Evolutionary conservation across 768 basidiomycete genomes (phyloP).

Genomic region (Rossbeevera mucosa): DNA sequence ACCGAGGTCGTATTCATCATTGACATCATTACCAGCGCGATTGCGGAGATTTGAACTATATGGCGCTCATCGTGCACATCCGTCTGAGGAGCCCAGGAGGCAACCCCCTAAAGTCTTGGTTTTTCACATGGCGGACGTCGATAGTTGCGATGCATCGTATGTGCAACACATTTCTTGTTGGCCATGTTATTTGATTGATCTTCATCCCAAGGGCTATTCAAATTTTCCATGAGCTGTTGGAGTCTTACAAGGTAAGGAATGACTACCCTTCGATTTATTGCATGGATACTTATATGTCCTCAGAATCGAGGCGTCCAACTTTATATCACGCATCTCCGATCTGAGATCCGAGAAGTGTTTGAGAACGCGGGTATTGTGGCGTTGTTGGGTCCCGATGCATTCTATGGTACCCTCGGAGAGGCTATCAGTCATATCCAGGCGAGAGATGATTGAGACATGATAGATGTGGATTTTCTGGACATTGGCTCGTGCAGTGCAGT

Average conservation of each 20-base stretch:
- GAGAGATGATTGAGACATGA: slow-evolving; percentile 9
- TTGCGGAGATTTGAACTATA: slow-evolving; percentile 85
- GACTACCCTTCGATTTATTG: background rate
- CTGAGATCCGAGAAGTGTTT: slow-evolving; percentile 34
- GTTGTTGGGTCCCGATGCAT: slow-evolving; percentile 41
- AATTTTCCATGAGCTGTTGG: slow-evolving; percentile 73
- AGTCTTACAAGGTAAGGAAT: slow-evolving; percentile 64
- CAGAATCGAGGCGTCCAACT: slow-evolving; percentile 43
- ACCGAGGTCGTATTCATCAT: background rate
- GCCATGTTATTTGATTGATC: slow-evolving; percentile 3
- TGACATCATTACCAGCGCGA: slow-evolving; percentile 47
- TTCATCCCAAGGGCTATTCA: slow-evolving; percentile 60
- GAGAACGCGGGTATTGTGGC: slow-evolving; percentile 41
- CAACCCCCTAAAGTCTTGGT: slow-evolving; percentile 73
- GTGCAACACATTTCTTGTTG: slow-evolving; percentile 24
- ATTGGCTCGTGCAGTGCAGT: background rate
- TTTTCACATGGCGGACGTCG: slow-evolving; percentile 92
- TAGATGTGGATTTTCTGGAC: background rate
- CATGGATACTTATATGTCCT: background rate
- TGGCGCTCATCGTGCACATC: slow-evolving; percentile 74
- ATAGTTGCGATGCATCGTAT: slow-evolving; percentile 86
- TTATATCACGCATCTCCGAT: slow-evolving; percentile 45
- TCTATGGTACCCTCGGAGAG: slow-evolving; percentile 40
- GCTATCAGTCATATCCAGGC: slow-evolving; percentile 39
- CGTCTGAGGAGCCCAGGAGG: slow-evolving; percentile 80